A percentile compares a stretch with the other conserved stretches of the same genome.
phyloP scores from a whole-genome alignment of 2,329 filamentous ascomycete genomes.

The Trichoderma polysporum region DNA sequence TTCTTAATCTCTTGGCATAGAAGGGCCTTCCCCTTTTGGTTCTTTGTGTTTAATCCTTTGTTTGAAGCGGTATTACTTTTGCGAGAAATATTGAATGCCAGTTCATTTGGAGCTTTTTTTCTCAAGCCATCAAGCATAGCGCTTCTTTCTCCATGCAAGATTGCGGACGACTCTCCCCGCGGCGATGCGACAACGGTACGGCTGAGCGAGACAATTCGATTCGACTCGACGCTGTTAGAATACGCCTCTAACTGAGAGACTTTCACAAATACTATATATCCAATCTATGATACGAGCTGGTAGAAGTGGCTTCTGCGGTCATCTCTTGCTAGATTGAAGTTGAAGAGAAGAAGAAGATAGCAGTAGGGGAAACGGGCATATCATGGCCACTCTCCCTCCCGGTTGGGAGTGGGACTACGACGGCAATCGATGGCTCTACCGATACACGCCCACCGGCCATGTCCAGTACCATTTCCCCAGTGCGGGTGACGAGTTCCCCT shows the following conservation, averaged over 20 bases:
- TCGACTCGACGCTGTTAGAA: neutral
- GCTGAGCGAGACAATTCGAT: constrained; percentile 11
- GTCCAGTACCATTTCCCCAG: constrained; percentile 58
- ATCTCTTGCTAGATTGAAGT: neutral
- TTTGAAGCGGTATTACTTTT: neutral
- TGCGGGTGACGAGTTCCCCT: constrained; percentile 58
- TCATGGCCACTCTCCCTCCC: constrained; percentile 43
- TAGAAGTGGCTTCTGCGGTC: neutral
- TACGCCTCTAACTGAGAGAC: neutral
- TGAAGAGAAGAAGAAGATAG: neutral
- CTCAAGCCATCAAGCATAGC: neutral
- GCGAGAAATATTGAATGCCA: neutral
- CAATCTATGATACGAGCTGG: neutral
- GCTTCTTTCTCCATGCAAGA: neutral
- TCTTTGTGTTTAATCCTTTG: neutral
- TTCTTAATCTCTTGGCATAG: neutral
- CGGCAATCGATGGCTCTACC: constrained; percentile 57
- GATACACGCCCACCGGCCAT: constrained; percentile 53
- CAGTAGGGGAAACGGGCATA: neutral
- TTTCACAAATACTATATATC: neutral
- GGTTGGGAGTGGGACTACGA: constrained; percentile 61
- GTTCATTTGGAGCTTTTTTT: neutral
- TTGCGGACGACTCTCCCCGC: neutral
- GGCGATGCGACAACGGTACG: constrained; percentile 17
- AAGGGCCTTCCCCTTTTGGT: neutral